phyloP scores from a whole-genome alignment of 176 grass and related monocot species.

The Rhynchospora tenuis region DNA sequence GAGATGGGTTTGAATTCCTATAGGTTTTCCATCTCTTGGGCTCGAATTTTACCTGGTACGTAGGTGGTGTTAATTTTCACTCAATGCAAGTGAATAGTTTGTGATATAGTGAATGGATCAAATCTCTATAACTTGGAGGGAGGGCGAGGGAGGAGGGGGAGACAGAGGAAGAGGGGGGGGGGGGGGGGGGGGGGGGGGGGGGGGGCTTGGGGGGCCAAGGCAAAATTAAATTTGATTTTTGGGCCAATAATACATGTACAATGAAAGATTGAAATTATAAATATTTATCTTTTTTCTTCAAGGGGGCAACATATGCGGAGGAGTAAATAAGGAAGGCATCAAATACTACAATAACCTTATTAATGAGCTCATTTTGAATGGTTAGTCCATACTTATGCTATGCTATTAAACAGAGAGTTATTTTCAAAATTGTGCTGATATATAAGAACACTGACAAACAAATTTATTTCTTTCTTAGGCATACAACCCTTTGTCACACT shows the following conservation, averaged over 20 bases:
- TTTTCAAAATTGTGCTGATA: not conserved
- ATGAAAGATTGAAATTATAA: not conserved
- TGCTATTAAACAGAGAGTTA: not conserved
- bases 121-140: too few relatives aligned
- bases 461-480: slow-evolving; percentile 18
- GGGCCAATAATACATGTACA: too few relatives aligned
- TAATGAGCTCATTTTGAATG: slow-evolving; percentile 62
- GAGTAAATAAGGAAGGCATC: slow-evolving; percentile 66
- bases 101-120: not conserved
- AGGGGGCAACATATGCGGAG: slow-evolving; percentile 68
- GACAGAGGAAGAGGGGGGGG: too few relatives aligned
- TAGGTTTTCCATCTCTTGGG: slow-evolving; percentile 84
- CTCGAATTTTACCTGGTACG: slow-evolving; percentile 79
- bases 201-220: too few relatives aligned
- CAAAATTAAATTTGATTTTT: too few relatives aligned
- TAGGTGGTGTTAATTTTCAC: slow-evolving; percentile 30
- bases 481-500: slow-evolving; percentile 86
- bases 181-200: too few relatives aligned
- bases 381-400: slow-evolving; percentile 15
- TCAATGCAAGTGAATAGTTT: not conserved
- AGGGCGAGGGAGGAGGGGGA: too few relatives aligned
- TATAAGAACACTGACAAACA: not conserved
- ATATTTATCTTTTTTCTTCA: not conserved
- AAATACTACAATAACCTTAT: slow-evolving; percentile 86
- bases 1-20: slow-evolving; percentile 66